phyloP scores from a whole-genome alignment of 768 basidiomycete species.

The Coprinopsis marcescibilis region DNA sequence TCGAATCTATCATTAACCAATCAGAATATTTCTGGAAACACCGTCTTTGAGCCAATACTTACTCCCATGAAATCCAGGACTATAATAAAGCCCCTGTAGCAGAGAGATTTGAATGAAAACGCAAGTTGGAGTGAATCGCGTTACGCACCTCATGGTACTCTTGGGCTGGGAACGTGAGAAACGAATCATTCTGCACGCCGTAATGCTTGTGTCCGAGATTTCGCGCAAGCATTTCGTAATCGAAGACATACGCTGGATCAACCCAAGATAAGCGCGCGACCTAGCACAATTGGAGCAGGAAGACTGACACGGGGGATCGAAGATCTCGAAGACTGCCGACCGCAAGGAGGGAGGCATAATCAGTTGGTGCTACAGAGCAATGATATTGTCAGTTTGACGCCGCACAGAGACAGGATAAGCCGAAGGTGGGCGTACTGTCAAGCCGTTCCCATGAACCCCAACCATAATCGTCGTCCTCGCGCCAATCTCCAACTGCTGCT shows the following conservation, averaged over 20 bases:
- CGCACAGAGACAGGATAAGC: neutral
- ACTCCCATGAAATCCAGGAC: too few relatives aligned
- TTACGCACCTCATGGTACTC: too few relatives aligned
- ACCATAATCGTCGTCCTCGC: conserved; percentile 20
- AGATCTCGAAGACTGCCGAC: conserved; percentile 66
- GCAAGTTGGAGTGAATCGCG: too few relatives aligned
- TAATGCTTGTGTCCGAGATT: conserved; percentile 37
- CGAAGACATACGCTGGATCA: conserved; percentile 28
- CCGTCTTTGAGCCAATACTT: too few relatives aligned
- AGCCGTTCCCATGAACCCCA: conserved; percentile 52
- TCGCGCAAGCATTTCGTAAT: conserved; percentile 35
- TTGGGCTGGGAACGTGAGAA: neutral
- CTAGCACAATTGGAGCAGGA: conserved; percentile 25
- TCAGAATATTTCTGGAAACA: too few relatives aligned
- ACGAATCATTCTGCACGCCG: conserved; percentile 5
- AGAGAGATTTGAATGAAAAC: too few relatives aligned
- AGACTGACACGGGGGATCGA: conserved; percentile 35
- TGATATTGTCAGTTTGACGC: neutral
- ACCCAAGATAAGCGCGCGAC: neutral
- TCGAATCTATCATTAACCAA: too few relatives aligned
- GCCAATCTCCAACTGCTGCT: conserved; percentile 16
- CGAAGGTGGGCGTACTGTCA: conserved; percentile 30
- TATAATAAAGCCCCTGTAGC: too few relatives aligned
- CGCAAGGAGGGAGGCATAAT: conserved; percentile 61
- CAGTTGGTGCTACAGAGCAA: conserved; percentile 41